phyloP scores from a whole-genome alignment of 2,329 filamentous ascomycete species.

The Fusarium citri region DNA sequence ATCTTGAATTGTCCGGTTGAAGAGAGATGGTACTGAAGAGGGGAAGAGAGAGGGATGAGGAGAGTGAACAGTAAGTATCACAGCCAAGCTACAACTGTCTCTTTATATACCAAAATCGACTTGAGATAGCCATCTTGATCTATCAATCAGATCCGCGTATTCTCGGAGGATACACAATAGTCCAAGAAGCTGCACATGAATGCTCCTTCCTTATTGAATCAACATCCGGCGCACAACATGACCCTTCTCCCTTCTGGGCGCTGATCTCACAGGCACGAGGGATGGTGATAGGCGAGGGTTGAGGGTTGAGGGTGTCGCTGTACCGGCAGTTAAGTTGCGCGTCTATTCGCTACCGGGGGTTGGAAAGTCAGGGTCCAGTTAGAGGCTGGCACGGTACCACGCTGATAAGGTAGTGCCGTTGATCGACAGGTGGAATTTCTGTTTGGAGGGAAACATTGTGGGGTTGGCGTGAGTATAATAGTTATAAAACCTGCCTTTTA shows the following conservation, averaged over 20 bases:
- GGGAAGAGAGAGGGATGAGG: background rate
- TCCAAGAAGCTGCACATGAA: background rate
- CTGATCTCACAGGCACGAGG: slow-evolving; percentile 36
- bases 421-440: slow-evolving; percentile 22
- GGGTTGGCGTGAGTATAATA: slow-evolving; percentile 6
- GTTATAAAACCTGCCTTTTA: slow-evolving; percentile 35
- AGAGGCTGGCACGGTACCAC: slow-evolving; percentile 25
- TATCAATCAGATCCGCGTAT: slow-evolving; percentile 2
- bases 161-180: slow-evolving; percentile 2
- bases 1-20: slow-evolving; percentile 38
- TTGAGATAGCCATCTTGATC: slow-evolving; percentile 5
- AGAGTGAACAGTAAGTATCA: background rate
- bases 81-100: slow-evolving; percentile 2
- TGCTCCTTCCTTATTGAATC: slow-evolving; percentile 37
- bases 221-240: slow-evolving; percentile 16
- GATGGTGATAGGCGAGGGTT: slow-evolving; percentile 30
- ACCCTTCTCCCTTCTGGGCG: slow-evolving; percentile 24
- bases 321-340: slow-evolving; percentile 8
- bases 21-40: background rate
- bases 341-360: slow-evolving; percentile 9
- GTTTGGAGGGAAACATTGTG: slow-evolving; percentile 11
- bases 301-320: background rate
- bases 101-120: slow-evolving; percentile 31
- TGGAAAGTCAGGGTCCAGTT: slow-evolving; percentile 29
- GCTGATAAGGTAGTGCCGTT: slow-evolving; percentile 29